Conservation (phyloP, 352 stramenopile genomes). For the Achlya hypogyna region DNA sequence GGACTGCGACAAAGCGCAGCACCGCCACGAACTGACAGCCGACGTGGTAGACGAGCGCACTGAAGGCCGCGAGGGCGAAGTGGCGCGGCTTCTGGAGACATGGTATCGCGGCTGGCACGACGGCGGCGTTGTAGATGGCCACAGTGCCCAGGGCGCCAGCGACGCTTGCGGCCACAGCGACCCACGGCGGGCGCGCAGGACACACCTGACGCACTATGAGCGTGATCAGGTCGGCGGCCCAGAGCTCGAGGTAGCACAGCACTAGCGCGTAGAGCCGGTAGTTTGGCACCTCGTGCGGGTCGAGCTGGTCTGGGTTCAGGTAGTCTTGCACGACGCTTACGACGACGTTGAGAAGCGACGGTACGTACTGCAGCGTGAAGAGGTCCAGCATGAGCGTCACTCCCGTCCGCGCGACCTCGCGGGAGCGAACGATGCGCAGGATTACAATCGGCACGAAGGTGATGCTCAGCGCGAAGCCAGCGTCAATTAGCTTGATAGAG, state of each 20-base stretch:
- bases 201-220: neutral
- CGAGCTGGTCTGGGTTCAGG: neutral
- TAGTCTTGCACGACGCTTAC: neutral
- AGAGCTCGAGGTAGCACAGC: constrained; percentile 15
- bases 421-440: neutral
- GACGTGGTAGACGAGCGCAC: constrained; percentile 10
- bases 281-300: neutral
- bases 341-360: constrained; percentile 9
- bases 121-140: neutral
- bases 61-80: neutral
- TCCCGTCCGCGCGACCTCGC: constrained; percentile 12
- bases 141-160: neutral
- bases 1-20: neutral
- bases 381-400: constrained; percentile 15
- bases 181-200: neutral
- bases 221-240: constrained; percentile 2
- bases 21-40: neutral
- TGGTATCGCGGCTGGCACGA: neutral
- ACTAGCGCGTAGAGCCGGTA: neutral
- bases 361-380: constrained; percentile 15
- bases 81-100: constrained; percentile 4
- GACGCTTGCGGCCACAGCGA: neutral
- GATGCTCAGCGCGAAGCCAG: constrained; percentile 1
- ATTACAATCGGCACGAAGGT: constrained; percentile 12
- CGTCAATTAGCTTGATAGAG: constrained; percentile 14